These are phyloP conservation scores for Cladosporium sp. DNA, from an alignment of 2,329 filamentous ascomycete genomes.

Conservation along the genomic window DNA sequence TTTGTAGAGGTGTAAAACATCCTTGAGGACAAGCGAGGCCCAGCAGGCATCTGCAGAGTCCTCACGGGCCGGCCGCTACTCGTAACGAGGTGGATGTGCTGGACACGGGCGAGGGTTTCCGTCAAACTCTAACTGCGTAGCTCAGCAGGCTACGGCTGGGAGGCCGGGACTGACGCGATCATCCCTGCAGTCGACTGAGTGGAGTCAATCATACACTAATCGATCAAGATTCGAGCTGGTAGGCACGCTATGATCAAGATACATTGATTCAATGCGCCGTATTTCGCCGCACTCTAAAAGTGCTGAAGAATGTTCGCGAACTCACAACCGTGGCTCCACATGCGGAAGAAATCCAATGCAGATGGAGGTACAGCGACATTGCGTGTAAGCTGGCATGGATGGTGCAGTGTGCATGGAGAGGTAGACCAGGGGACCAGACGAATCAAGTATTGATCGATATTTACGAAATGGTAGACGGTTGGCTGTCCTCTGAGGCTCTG, in stretches of 20 bases:
- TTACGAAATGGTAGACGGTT: not conserved
- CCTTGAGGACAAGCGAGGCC: not conserved
- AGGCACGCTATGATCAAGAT: not conserved
- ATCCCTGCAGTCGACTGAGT: not conserved
- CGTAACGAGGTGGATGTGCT: not conserved
- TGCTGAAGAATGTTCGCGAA: not conserved
- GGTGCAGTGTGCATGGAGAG: not conserved
- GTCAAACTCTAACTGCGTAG: conserved; percentile 6
- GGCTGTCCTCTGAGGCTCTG: not conserved
- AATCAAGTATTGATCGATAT: not conserved
- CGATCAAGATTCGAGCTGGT: not conserved
- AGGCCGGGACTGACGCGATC: conserved; percentile 7
- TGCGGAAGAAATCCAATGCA: not conserved
- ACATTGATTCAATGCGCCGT: not conserved
- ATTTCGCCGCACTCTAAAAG: not conserved
- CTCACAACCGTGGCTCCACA: not conserved
- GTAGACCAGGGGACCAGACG: not conserved
- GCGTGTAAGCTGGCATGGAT: not conserved
- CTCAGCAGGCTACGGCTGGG: not conserved
- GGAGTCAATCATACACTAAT: not conserved
- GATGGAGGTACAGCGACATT: not conserved
- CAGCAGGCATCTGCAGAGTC: conserved; percentile 10
- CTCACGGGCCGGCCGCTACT: conserved; percentile 13
- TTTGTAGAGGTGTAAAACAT: not conserved
- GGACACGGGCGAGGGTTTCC: conserved; percentile 3